Evolutionary conservation across 352 stramenopile genomes (phyloP).

Genomic region (Achlya hypogyna): DNA sequence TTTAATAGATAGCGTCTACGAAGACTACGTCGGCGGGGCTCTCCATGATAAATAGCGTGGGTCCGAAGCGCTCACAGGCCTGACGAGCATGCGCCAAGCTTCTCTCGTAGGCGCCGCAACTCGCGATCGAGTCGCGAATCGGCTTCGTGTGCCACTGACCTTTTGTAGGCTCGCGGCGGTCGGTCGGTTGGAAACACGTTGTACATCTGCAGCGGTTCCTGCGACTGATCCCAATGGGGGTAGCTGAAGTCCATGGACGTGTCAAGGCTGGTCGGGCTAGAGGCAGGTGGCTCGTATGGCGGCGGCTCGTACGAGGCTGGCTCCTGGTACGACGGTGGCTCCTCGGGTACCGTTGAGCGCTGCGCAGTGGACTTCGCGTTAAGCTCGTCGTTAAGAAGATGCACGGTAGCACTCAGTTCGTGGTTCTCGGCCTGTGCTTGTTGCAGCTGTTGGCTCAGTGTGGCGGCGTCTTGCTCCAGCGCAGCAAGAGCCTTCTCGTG

Average conservation of each 20-base stretch:
- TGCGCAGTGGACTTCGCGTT: conserved; percentile 1
- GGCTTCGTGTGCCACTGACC: background rate
- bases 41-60: background rate
- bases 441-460: background rate
- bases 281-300: background rate
- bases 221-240: background rate
- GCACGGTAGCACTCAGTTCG: conserved; percentile 6
- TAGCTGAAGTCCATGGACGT: conserved; percentile 19
- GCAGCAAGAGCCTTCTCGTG: background rate
- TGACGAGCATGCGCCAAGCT: background rate
- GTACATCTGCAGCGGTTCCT: background rate
- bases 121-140: conserved; percentile 9
- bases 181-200: background rate
- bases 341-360: background rate
- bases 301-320: background rate
- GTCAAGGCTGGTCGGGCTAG: conserved; percentile 4
- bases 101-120: background rate
- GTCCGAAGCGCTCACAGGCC: background rate
- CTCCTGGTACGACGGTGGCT: background rate
- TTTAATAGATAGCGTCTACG: no score
- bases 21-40: no score
- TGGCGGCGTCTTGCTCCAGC: background rate
- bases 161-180: background rate
- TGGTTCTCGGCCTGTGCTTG: background rate
- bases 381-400: conserved; percentile 16